Evolutionary conservation across 140 eudicot genomes (phyloP), one percentile per base, ranked within the genome.

Genomic region (Senecio squalidus): DNA sequence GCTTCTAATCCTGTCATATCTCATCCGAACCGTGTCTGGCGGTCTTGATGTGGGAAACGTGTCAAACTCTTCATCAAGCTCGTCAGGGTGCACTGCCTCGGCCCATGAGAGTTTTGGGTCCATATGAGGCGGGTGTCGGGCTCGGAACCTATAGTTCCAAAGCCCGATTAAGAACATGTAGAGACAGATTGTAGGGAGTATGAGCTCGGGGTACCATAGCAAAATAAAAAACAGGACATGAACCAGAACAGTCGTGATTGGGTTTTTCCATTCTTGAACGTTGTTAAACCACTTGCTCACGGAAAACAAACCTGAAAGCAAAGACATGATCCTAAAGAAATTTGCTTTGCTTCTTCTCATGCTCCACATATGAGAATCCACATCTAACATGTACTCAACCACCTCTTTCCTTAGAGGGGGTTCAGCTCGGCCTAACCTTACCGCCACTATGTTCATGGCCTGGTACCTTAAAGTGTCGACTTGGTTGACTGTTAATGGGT

Each of bases 301-400:
- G 2, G 82, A 76, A 51, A 80, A 62, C 31, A 77, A 52, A 26
- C 82, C 72, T 1, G 82, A 72, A 26, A 80, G 63, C 58, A 80
- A 22, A 1, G 86, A 72, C 81, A 80, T 75, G 33, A 80, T 80
- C 30, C 82, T 57, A 50, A 80, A 80, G 51, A 80, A 80, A 73
- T 80, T 80, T 1, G 82, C 82, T 72, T 80, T 80, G 74, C 86
- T 80, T 76, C 86, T 68, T 68, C 86, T 72, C 82, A 80, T 80
- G 55, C 86, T 80, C 86, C 86, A 80, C 70, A 80, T 77, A 34
- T 80, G 82, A 66, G 86, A 80, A 64, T 80, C 86, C 0, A 72
- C 86, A 39, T 80, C 86, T 15, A 80, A 57, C 82, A 76, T 80
- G 80, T 76, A 80, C 76, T 80, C 86, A 0, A 75, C 86, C 46